phyloP scores from a whole-genome alignment of 2,329 filamentous ascomycete species.

The Colletotrichum sp. region DNA sequence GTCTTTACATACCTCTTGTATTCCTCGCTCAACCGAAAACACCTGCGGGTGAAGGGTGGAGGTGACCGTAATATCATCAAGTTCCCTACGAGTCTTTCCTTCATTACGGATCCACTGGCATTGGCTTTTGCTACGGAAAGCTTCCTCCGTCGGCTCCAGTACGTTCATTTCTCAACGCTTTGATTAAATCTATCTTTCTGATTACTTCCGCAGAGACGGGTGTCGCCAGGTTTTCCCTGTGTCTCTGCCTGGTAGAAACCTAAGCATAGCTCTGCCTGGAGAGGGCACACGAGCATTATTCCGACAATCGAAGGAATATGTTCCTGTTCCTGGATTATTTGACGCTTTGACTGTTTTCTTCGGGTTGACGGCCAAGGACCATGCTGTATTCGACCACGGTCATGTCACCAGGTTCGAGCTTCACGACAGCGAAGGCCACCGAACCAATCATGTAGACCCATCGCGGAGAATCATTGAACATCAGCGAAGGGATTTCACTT shows the following conservation, averaged over 20 bases:
- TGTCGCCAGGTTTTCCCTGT: not conserved
- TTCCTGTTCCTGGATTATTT: not conserved
- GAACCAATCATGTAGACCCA: not conserved
- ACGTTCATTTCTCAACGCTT: not conserved
- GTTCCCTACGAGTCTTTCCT: not conserved
- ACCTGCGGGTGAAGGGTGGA: not conserved
- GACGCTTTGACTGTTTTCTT: constrained; percentile 10
- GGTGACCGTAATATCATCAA: not conserved
- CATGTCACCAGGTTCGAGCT: constrained; percentile 1
- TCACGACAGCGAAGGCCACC: not conserved
- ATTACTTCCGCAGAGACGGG: not conserved
- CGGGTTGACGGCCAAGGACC: not conserved
- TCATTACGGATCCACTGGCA: not conserved
- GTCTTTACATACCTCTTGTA: not conserved
- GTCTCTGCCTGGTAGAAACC: not conserved
- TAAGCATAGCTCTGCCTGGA: constrained; percentile 8
- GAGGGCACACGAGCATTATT: not conserved
- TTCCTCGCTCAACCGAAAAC: not conserved
- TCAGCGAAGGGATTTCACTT: constrained; percentile 5
- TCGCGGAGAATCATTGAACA: constrained; percentile 13
- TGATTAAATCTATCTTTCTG: fast-evolving
- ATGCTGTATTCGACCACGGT: constrained; percentile 1
- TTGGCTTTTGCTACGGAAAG: not conserved
- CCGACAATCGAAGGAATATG: not conserved
- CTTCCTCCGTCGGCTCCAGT: not conserved